Evolutionary conservation across 768 basidiomycete genomes (phyloP).

Genomic region (Mrakia hoshinonis): DNA sequence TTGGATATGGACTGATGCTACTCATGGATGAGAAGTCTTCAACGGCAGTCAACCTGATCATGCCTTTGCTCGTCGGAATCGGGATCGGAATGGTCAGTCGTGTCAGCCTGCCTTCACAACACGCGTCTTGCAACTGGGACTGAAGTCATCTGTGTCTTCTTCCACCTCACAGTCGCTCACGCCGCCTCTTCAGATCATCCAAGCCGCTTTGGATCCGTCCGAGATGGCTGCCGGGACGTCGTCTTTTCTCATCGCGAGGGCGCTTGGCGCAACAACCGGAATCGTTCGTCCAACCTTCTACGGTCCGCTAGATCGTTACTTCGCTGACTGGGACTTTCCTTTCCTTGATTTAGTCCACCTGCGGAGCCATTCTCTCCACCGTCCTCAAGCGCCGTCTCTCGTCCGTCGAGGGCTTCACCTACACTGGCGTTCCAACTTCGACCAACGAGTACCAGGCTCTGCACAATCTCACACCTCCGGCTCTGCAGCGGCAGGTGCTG

Average conservation of each 20-base stretch:
- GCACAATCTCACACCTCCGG: background rate
- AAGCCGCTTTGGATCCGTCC: slow-evolving; percentile 5
- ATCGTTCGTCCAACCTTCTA: background rate
- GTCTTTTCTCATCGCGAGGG: slow-evolving; percentile 11
- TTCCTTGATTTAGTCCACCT: background rate
- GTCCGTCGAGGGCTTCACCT: slow-evolving; percentile 7
- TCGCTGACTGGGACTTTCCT: too few relatives aligned
- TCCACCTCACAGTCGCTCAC: slow-evolving; percentile 5
- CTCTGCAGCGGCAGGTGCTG: background rate
- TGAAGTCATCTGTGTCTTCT: background rate
- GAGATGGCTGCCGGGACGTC: slow-evolving; percentile 20
- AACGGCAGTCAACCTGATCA: slow-evolving; percentile 8
- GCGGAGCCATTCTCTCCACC: slow-evolving; percentile 11
- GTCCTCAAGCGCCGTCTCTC: background rate
- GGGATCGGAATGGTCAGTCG: slow-evolving; percentile 25
- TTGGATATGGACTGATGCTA: slow-evolving; percentile 17
- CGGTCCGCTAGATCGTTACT: too few relatives aligned
- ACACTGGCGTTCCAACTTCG: slow-evolving; percentile 10
- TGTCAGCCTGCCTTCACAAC: background rate
- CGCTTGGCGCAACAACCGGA: slow-evolving; percentile 16
- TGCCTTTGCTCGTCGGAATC: background rate
- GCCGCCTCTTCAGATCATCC: slow-evolving; percentile 22
- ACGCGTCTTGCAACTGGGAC: background rate
- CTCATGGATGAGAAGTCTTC: slow-evolving; percentile 15
- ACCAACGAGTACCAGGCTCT: slow-evolving; percentile 11